Evolutionary conservation across 768 basidiomycete genomes (phyloP).

Genomic region (Arthromyces matolae): DNA sequence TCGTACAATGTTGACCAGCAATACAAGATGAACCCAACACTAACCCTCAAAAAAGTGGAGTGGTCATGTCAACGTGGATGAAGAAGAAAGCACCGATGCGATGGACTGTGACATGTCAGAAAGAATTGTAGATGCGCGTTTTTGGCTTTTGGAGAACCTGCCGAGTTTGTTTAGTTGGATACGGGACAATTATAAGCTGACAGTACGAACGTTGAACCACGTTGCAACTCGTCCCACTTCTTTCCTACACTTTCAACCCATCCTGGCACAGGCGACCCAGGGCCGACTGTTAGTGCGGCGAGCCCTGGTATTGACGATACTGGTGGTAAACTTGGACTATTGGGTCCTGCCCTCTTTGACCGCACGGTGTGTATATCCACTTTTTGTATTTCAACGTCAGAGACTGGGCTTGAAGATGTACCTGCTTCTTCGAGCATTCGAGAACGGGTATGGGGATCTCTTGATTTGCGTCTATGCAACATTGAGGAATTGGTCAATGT

Average conservation of each 20-base stretch:
- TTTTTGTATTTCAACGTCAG: background rate
- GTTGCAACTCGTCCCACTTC: conserved; percentile 56
- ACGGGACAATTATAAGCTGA: conserved; percentile 4
- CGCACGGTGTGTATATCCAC: conserved; percentile 1
- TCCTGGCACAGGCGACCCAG: conserved; percentile 25
- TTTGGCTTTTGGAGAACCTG: conserved; percentile 66
- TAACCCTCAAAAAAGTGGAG: no score
- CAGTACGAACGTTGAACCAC: conserved; percentile 47
- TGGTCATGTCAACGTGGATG: conserved; percentile 19
- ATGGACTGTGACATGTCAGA: conserved; percentile 62
- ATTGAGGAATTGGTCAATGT: conserved; percentile 15
- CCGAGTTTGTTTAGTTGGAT: background rate
- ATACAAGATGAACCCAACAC: no score
- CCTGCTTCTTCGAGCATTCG: background rate
- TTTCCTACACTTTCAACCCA: conserved; percentile 62
- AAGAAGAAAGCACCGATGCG: conserved; percentile 43
- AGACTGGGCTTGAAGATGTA: background rate
- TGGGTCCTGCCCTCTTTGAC: conserved; percentile 13
- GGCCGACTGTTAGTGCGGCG: conserved; percentile 27
- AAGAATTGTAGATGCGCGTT: conserved; percentile 63
- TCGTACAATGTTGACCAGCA: background rate
- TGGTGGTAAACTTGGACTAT: conserved; percentile 25
- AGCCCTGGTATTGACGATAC: conserved; percentile 39
- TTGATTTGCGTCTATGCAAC: conserved; percentile 21
- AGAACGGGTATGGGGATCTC: conserved; percentile 11